Percentiles rank a stretch among this genome's conserved stretches.
phyloP scores from a whole-genome alignment of 805 yeast genomes.

The Geotrichum ghanense region DNA sequence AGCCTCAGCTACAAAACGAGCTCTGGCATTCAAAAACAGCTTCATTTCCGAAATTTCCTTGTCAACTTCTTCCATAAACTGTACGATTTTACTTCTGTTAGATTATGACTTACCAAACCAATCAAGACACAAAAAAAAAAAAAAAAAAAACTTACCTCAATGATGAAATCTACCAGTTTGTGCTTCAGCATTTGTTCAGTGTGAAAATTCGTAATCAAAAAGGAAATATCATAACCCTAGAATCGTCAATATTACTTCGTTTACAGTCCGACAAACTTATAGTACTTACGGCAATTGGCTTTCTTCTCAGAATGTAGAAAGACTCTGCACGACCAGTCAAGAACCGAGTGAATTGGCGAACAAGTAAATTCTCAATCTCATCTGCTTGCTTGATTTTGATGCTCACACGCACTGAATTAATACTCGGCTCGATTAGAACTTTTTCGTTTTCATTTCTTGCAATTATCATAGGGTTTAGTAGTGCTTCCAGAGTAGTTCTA shows the following conservation, averaged over 20 bases:
- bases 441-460: slow-evolving; percentile 90
- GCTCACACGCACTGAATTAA: slow-evolving; percentile 83
- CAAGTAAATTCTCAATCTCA: slow-evolving; percentile 89
- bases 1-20: slow-evolving; percentile 95
- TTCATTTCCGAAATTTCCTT: slow-evolving; percentile 98
- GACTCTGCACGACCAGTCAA: slow-evolving; percentile 93
- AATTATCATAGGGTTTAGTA: slow-evolving; percentile 79
- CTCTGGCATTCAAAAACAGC: slow-evolving; percentile 90
- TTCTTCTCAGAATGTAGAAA: slow-evolving; percentile 82
- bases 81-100: too few relatives aligned
- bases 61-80: slow-evolving; percentile 97
- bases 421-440: slow-evolving; percentile 86
- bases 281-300: slow-evolving; percentile 48
- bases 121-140: background rate
- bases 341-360: slow-evolving; percentile 88
- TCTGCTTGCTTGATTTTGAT: slow-evolving; percentile 95
- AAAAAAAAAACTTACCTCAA: slow-evolving; percentile 35
- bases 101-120: background rate
- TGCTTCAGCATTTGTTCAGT: slow-evolving; percentile 93
- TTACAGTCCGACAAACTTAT: too few relatives aligned
- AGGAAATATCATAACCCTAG: slow-evolving; percentile 80
- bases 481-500: slow-evolving; percentile 67
- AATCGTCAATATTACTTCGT: background rate
- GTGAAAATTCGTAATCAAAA: slow-evolving; percentile 85
- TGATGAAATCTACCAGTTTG: slow-evolving; percentile 90